Percentiles rank a stretch among this genome's conserved stretches.
Evolutionary conservation across 225 moss, liverwort and hornwort species (phyloP).

Genomic region (Physcomitrium patens): DNA sequence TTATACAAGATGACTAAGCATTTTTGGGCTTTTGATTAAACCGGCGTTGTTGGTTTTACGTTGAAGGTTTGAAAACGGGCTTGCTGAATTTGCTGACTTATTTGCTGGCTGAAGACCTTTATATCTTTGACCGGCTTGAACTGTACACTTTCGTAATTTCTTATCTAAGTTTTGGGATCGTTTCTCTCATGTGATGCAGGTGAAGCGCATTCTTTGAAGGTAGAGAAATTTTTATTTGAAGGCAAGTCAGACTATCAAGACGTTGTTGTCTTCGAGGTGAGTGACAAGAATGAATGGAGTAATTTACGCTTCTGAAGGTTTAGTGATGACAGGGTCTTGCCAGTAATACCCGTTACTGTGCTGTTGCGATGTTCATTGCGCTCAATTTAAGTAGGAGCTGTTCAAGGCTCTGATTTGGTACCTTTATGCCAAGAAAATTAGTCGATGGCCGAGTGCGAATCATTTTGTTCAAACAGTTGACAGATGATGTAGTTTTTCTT

Average conservation of each 20-base stretch:
- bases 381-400: no score
- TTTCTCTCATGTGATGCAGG: conserved; percentile 49
- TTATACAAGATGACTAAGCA: background rate
- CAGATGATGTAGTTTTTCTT: background rate
- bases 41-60: no score
- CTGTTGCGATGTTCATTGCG: no score
- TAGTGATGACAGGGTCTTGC: background rate
- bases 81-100: background rate
- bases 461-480: no score
- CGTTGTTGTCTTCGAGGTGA: conserved; percentile 94
- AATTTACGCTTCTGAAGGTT: conserved; percentile 1
- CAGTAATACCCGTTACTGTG: background rate
- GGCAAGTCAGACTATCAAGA: conserved; percentile 93
- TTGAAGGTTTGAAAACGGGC: background rate
- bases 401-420: no score
- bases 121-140: conserved; percentile 6
- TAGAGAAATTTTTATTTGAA: conserved; percentile 88
- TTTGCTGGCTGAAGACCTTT: background rate
- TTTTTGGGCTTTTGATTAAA: conserved; percentile 4
- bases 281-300: background rate
- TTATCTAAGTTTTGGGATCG: conserved; percentile 17
- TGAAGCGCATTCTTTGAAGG: conserved; percentile 95
- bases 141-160: background rate
- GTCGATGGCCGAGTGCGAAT: no score
- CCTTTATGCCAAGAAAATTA: no score